phyloP scores from a whole-genome alignment of 192 early-diverging fungal genomes.

The Entomortierella lignicola region DNA sequence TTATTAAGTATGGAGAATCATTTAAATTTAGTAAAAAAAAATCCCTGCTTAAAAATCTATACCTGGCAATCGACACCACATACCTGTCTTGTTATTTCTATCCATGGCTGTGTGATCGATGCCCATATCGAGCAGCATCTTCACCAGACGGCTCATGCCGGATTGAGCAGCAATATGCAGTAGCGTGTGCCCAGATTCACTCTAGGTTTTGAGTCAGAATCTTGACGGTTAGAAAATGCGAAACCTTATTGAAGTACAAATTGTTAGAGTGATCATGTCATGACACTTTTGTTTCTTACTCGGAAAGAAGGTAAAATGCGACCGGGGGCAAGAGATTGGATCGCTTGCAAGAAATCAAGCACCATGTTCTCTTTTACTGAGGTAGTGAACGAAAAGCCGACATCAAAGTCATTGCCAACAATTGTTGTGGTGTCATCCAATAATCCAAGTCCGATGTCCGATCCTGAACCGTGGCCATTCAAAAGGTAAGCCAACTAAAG shows the following conservation, averaged over 20 bases:
- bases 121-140: conserved; percentile 38
- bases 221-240: no score
- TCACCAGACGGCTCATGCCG: conserved; percentile 27
- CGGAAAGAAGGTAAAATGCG: conserved; percentile 39
- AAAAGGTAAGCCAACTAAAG: conserved; percentile 43
- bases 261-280: no score
- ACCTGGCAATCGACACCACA: background rate
- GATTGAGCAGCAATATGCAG: conserved; percentile 35
- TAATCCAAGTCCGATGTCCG: conserved; percentile 20
- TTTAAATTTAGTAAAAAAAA: no score
- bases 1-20: background rate
- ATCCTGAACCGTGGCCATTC: conserved; percentile 16
- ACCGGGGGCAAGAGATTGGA: conserved; percentile 42
- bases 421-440: conserved; percentile 36
- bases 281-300: conserved; percentile 14
- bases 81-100: conserved; percentile 55
- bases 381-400: conserved; percentile 16
- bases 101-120: conserved; percentile 50
- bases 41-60: no score
- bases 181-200: conserved; percentile 42
- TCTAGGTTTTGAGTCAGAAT: conserved; percentile 9
- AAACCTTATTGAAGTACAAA: no score
- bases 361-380: conserved; percentile 39
- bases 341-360: conserved; percentile 35
- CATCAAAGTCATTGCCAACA: conserved; percentile 37